Base-by-base conservation (phyloP, 495 filamentous ascomycete genomes). In the Chaetomidium leptoderma region DNA sequence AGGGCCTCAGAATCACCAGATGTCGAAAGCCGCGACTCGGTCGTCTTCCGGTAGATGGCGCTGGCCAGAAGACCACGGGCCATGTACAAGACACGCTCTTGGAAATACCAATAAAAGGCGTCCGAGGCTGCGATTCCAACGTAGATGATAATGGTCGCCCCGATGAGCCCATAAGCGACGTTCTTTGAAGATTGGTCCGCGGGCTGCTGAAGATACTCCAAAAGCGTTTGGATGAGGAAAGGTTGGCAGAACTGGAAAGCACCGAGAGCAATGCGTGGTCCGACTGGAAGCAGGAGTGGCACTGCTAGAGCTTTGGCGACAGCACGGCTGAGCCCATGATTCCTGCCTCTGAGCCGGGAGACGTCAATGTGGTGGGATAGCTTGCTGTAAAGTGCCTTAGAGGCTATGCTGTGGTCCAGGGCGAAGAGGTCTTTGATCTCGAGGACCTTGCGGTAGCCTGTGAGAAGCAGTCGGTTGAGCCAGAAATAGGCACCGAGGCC, bases 231-330 rank as follows among this genome's bases (percentile, higher is more conserved):
- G 21, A 88, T 77, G 13, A 90, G 74, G 48, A 89, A 78, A 1
- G 86, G 86, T 60, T 89, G 86, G 53, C 78, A 79, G 45, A 86
- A 81, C 19, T 75, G 81, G 60, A 90, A 84, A 13, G 56, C 70
- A 5, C 59, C 58, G 40, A 71, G 52, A 0, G 66, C 66, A 6
- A 73, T 56, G 2, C 70, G 66, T 2, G 72, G 69, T 1, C 54
- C 58, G 1, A 74, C 50, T 0, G 72, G 70, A 6, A 73, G 57
- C 19, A 74, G 16, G 1, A 75, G 59, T 1, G 68, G 66, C 0
- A 69, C 62, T 4, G 62, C 51, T n/a, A 69, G 43, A 16, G 58
- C 44, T 33, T 58, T 62, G 0, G 33, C 46, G 3, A 70, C 23
- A n/a, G 65, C 60, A n/a, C 43, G 53, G 8, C 59, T 58, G 0